These are phyloP conservation scores for Ascoidea tarda DNA, from an alignment of 805 yeast genomes.

Conservation along the genomic window DNA sequence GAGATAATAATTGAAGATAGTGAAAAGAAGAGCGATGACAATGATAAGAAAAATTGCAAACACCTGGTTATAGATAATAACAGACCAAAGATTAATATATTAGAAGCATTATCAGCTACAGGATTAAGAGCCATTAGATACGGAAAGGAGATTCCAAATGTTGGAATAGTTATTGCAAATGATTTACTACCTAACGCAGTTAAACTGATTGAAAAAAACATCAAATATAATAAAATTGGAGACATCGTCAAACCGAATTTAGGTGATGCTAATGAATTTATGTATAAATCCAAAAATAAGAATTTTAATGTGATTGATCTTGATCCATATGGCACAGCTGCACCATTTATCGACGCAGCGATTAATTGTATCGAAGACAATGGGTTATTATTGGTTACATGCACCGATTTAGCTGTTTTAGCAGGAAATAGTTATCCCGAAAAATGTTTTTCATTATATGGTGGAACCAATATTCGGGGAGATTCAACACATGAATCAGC, in stretches of 20 bases:
- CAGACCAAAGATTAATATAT: conserved; percentile 43
- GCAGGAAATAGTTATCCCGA: conserved; percentile 97
- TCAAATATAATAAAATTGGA: conserved; percentile 44
- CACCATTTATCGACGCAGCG: conserved; percentile 91
- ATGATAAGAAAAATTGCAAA: not conserved
- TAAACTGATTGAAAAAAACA: conserved; percentile 57
- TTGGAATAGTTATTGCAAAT: conserved; percentile 69
- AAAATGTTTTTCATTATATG: conserved; percentile 88
- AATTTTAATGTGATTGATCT: conserved; percentile 79
- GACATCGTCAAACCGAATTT: conserved; percentile 48
- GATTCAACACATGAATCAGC: conserved; percentile 94
- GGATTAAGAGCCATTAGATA: conserved; percentile 91
- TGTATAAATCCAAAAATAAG: conserved; percentile 36
- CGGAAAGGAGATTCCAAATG: conserved; percentile 78
- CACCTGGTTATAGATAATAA: not conserved
- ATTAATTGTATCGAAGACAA: conserved; percentile 71
- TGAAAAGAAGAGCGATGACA: not conserved
- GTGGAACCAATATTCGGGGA: conserved; percentile 73
- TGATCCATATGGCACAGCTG: conserved; percentile 96
- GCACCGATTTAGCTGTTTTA: conserved; percentile 90
- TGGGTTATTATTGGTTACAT: conserved; percentile 80
- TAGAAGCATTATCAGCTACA: conserved; percentile 91
- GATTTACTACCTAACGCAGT: conserved; percentile 84
- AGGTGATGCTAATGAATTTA: conserved; percentile 84
- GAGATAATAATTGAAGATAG: not conserved